Base-by-base conservation (phyloP, 306 rosid species). In the Lablab purpureus region DNA sequence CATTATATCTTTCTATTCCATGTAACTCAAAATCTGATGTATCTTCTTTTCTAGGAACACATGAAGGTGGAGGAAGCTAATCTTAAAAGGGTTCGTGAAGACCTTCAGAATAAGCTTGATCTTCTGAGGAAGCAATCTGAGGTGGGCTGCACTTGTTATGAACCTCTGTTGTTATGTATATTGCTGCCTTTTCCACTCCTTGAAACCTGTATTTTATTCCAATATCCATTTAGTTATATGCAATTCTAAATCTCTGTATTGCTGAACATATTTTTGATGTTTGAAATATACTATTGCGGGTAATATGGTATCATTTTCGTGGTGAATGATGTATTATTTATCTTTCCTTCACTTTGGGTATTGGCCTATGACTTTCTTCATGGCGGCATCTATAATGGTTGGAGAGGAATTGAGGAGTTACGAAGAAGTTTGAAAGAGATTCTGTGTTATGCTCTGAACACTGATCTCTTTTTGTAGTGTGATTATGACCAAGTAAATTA, bases 81-180 rank as follows among this genome's bases (percentile, higher is more conserved):
- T 75, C 87, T 87, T 50, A 91, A 90, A 85, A 88, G 85, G 85
- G 75, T 82, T 69, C 96, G 90, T 41, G 94, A 91, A 77, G 97
- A 95, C 85, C 84, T 93, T 66, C 99, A 92, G 80, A 83, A 83
- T 80, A 87, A 84, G 82, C 72, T 93, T 85, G 98, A 95, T 82
- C 84, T 88, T 84, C 91, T 95, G 60, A 88, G 86, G 79, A 93
- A 78, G 88, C 97, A 91, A 81, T 87, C 91, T 78, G 97, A 95
- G 80, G 99, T 95, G 80, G 79, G 71, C 81, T 71, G 54, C 49
- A 37, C 52, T 41, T 68, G 81, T 46, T 80, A 22, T 51, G 47
- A 50, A 68, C 59, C 10, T 50, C 18, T 71, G 62, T 19, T 23
- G 18, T 37, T 47, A 46, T 56, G 47, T 66, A 18, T 56, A 55